Evolutionary conservation across 805 yeast genomes (phyloP), one percentile per base, ranked within the genome.

Genomic region (Saccharomycopsis sp.): DNA sequence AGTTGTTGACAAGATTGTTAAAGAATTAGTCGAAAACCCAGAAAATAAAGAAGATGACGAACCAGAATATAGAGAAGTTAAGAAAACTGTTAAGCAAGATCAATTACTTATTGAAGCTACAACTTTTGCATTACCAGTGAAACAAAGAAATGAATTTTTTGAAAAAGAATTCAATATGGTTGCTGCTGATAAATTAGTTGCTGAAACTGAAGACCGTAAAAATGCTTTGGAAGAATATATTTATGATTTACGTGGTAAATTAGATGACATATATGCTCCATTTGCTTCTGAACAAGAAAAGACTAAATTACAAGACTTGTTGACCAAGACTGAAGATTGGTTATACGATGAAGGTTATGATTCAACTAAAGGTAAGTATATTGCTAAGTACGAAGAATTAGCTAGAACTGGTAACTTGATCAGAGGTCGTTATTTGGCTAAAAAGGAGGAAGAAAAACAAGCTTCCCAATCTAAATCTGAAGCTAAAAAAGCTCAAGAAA

Each of bases 141-240:
- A 64, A 22, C 67, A 59, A 43, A 74, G 86, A 65, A 71, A 79
- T 58, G 69, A 67, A 44, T 74, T 72, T 55, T 74, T 83, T 51
- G 97, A 93, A 75, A 71, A 71, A 66, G 99, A 93, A 74, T 77
- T 78, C 61, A 75, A 82, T 64, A 70, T 93, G 81, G 74, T 77
- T 54, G 78, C 87, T 63, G 88, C 82, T 62, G 99, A 93, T 70
- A 93, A 89, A 74, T 81, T 90, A 58, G 97, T 93, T 54, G 94
- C 94, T 55, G 97, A 93, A 72, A 93, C 97, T 55, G 97, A 93
- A 75, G 97, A 93, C 72, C 87, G 88, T 69, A 93, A 93, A 83
- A 93, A 93, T 67, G 93, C 96, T 54, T 75, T 93, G 52, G 98
- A 93, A 75, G 99, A 93, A 75, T 93, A 93, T 76, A 93, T 93